Conservation (phyloP, 306 rosid species). For the Clitoria ternatea region DNA sequence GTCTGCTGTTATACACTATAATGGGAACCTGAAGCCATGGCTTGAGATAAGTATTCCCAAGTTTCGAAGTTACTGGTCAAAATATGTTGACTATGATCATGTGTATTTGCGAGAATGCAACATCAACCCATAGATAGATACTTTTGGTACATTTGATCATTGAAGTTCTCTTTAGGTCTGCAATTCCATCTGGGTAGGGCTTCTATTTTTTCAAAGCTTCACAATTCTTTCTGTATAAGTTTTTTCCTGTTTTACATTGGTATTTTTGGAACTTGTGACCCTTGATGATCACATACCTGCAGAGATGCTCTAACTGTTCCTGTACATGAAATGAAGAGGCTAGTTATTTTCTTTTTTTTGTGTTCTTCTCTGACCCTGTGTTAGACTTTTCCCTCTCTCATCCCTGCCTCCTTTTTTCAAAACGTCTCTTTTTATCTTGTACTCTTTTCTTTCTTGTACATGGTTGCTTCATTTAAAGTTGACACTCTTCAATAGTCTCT, state of each 20-base stretch:
- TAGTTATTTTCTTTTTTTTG: neutral
- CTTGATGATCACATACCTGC: conserved; percentile 20
- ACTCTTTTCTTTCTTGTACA: neutral
- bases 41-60: conserved; percentile 90
- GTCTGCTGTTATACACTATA: conserved; percentile 86
- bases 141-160: conserved; percentile 12
- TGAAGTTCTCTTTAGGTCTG: conserved; percentile 39
- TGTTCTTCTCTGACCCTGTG: neutral
- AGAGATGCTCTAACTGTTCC: conserved; percentile 28
- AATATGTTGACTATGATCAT: conserved; percentile 61
- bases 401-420: neutral
- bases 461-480: neutral
- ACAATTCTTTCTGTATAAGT: conserved; percentile 56
- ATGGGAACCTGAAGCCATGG: conserved; percentile 98
- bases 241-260: conserved; percentile 8
- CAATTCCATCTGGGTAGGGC: conserved; percentile 42
- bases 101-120: conserved; percentile 82
- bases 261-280: conserved; percentile 16
- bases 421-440: neutral
- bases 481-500: neutral
- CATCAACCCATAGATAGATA: conserved; percentile 60
- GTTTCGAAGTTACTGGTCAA: conserved; percentile 74
- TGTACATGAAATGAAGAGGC: conserved; percentile 46
- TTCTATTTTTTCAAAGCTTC: conserved; percentile 31
- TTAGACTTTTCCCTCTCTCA: neutral